Evolutionary conservation across 345 rosid species (phyloP).

Genomic region (Citrus sp.): DNA sequence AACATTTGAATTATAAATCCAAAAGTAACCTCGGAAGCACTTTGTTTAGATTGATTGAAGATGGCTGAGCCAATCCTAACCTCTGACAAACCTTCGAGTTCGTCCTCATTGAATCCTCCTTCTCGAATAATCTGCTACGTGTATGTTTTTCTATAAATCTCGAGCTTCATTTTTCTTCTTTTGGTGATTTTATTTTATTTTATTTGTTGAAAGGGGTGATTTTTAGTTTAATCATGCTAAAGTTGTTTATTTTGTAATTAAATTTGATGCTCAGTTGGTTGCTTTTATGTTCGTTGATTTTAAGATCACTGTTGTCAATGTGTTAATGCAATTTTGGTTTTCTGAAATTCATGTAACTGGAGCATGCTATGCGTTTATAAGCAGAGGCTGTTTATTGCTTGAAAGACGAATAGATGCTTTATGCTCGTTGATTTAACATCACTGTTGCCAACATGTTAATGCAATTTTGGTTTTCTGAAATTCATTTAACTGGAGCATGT

Average conservation of each 20-base stretch:
- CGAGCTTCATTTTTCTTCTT: not conserved
- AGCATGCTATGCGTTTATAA: not conserved
- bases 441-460: not conserved
- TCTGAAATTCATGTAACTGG: not conserved
- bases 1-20: not conserved
- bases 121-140: slow-evolving; percentile 71
- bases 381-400: not conserved
- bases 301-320: not conserved
- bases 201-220: too few relatives aligned
- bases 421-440: not conserved
- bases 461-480: not conserved
- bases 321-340: not conserved
- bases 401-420: not conserved
- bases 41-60: not conserved
- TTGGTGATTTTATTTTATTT: too few relatives aligned
- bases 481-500: not conserved
- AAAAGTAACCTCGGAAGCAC: not conserved
- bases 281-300: not conserved
- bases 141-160: slow-evolving; percentile 25
- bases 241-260: not conserved
- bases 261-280: not conserved
- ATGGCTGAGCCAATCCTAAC: slow-evolving; percentile 38
- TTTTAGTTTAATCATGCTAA: not conserved
- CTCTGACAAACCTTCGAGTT: slow-evolving; percentile 34
- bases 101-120: slow-evolving; percentile 57